A percentile compares a stretch with the other conserved stretches of the same genome.
Evolutionary conservation across 2,329 filamentous ascomycete genomes (phyloP).

Genomic region (Trichophyton schoenleinii): DNA sequence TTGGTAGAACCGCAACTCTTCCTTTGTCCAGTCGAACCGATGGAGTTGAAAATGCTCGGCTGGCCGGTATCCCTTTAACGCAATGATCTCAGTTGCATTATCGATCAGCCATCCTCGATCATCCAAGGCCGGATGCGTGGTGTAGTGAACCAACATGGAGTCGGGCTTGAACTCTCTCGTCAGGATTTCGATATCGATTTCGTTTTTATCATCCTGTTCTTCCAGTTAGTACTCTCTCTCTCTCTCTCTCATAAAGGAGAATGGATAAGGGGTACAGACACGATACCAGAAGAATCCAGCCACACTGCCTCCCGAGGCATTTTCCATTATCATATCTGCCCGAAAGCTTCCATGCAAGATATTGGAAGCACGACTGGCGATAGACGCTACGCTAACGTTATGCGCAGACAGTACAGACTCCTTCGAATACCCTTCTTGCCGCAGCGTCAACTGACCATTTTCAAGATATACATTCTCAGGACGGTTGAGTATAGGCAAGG

Average conservation of each 20-base stretch:
- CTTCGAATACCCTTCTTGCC: slow-evolving; percentile 17
- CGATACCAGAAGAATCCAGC: slow-evolving; percentile 23
- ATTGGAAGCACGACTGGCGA: slow-evolving; percentile 16
- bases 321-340: slow-evolving; percentile 18
- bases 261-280: slow-evolving; percentile 12
- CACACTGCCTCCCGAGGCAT: slow-evolving; percentile 18
- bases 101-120: slow-evolving; percentile 14
- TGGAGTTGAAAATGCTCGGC: slow-evolving; percentile 16
- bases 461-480: slow-evolving; percentile 18
- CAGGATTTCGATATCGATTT: slow-evolving; percentile 21
- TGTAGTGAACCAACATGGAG: slow-evolving; percentile 19
- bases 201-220: slow-evolving; percentile 18
- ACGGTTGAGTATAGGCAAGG: slow-evolving; percentile 17
- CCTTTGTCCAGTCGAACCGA: slow-evolving; percentile 19
- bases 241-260: not conserved
- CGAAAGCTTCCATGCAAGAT: slow-evolving; percentile 20
- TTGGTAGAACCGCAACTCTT: slow-evolving; percentile 18
- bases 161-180: slow-evolving; percentile 17
- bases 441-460: slow-evolving; percentile 16
- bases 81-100: slow-evolving; percentile 17
- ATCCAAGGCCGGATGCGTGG: slow-evolving; percentile 18
- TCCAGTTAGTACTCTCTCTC: not conserved
- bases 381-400: slow-evolving; percentile 19
- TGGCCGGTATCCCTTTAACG: slow-evolving; percentile 11
- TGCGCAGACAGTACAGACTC: slow-evolving; percentile 11